phyloP scores from a whole-genome alignment of 768 basidiomycete genomes.

The Pulveroboletus sp. region DNA sequence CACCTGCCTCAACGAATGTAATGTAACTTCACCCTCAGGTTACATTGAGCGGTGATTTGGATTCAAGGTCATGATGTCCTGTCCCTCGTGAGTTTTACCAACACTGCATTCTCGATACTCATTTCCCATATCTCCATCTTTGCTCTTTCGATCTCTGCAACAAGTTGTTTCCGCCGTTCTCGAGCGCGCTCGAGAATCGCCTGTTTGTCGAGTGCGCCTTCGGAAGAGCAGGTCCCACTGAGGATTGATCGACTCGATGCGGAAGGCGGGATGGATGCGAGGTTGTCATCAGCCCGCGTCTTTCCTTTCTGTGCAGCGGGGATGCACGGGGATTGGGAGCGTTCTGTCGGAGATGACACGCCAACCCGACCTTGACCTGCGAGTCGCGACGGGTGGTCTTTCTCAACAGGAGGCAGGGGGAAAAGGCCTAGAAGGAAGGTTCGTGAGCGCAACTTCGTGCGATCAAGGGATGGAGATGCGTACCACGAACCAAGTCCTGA shows the following conservation, averaged over 20 bases:
- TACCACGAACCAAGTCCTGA: slow-evolving; percentile 11
- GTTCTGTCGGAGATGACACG: background rate
- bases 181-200: slow-evolving; percentile 51
- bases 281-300: background rate
- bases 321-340: background rate
- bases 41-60: background rate
- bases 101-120: slow-evolving; percentile 64
- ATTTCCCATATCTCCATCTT: slow-evolving; percentile 72
- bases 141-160: slow-evolving; percentile 52
- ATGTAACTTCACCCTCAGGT: too few relatives aligned
- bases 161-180: slow-evolving; percentile 49
- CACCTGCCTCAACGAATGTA: too few relatives aligned
- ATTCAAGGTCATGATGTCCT: background rate
- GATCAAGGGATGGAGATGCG: background rate
- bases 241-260: slow-evolving; percentile 2
- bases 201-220: slow-evolving; percentile 29
- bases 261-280: background rate
- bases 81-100: slow-evolving; percentile 45
- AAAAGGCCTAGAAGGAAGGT: slow-evolving; percentile 3
- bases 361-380: background rate
- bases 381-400: background rate
- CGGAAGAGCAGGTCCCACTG: background rate
- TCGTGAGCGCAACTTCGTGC: slow-evolving; percentile 1
- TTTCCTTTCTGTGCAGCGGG: slow-evolving; percentile 18
- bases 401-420: slow-evolving; percentile 2